phyloP scores from a whole-genome alignment of 495 filamentous ascomycete species.

The Aspergillus taichungensis region DNA sequence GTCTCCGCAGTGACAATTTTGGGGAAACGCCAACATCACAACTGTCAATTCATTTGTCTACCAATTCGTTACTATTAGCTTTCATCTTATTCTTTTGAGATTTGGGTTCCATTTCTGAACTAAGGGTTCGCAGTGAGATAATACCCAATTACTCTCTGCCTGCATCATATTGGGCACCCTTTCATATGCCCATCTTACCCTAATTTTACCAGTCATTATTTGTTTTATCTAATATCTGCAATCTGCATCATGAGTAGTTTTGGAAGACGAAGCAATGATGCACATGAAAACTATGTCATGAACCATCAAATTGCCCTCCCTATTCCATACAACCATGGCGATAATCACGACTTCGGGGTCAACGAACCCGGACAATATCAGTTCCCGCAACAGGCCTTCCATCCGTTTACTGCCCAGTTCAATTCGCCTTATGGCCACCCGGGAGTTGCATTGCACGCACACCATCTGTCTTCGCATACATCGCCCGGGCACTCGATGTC shows the following conservation, averaged over 20 bases:
- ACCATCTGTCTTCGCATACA: constrained; percentile 24
- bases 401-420: constrained; percentile 28
- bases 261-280: constrained; percentile 27
- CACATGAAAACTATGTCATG: constrained; percentile 29
- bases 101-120: too few species aligned
- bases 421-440: constrained; percentile 27
- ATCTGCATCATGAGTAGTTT: constrained; percentile 27
- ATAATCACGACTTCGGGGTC: constrained; percentile 24
- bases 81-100: too few species aligned
- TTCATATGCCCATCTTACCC: constrained; percentile 15
- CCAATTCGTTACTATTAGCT: too few species aligned
- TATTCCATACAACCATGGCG: constrained; percentile 24
- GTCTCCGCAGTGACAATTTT: too few species aligned
- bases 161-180: not conserved
- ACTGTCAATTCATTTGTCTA: too few species aligned
- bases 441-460: constrained; percentile 20
- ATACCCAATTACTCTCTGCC: too few species aligned
- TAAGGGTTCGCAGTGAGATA: too few species aligned
- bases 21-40: too few species aligned
- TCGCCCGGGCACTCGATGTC: constrained; percentile 26
- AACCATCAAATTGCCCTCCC: constrained; percentile 29
- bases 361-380: constrained; percentile 26
- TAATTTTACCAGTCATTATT: not conserved
- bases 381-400: constrained; percentile 29
- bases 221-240: not conserved